phyloP scores from a whole-genome alignment of 495 filamentous ascomycete species.

The Cenococcum geophilum region DNA sequence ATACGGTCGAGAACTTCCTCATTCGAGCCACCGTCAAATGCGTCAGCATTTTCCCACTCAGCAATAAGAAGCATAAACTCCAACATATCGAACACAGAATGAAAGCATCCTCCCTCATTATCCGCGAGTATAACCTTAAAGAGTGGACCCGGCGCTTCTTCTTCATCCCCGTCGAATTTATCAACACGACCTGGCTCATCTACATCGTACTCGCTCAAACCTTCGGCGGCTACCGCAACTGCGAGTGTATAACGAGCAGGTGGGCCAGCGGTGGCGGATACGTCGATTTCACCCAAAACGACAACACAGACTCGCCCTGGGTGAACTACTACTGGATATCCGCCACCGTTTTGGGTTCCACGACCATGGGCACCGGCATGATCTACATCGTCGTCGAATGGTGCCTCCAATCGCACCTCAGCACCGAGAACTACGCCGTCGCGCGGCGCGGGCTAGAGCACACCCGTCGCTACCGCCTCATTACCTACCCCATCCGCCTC shows the following conservation, averaged over 20 bases:
- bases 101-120: neutral
- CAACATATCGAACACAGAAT: constrained; percentile 1
- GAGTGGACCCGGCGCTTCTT: constrained; percentile 27
- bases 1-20: constrained; percentile 1
- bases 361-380: constrained; percentile 35
- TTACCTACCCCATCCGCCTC: constrained; percentile 10
- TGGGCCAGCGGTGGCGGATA: constrained; percentile 34
- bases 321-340: constrained; percentile 35
- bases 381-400: constrained; percentile 34
- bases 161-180: constrained; percentile 28
- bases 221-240: constrained; percentile 35
- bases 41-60: constrained; percentile 1
- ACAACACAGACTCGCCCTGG: constrained; percentile 18
- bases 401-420: constrained; percentile 22
- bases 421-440: constrained; percentile 10
- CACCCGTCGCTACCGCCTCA: constrained; percentile 14
- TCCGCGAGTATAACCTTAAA: constrained; percentile 7
- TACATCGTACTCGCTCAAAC: constrained; percentile 39
- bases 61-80: neutral
- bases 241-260: constrained; percentile 30
- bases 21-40: neutral
- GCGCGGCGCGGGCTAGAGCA: constrained; percentile 9
- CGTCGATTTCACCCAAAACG: constrained; percentile 31
- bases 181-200: constrained; percentile 32
- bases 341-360: constrained; percentile 32